Evolutionary conservation across 2,329 filamentous ascomycete species (phyloP).

Genomic region (Phialocephala sp.): DNA sequence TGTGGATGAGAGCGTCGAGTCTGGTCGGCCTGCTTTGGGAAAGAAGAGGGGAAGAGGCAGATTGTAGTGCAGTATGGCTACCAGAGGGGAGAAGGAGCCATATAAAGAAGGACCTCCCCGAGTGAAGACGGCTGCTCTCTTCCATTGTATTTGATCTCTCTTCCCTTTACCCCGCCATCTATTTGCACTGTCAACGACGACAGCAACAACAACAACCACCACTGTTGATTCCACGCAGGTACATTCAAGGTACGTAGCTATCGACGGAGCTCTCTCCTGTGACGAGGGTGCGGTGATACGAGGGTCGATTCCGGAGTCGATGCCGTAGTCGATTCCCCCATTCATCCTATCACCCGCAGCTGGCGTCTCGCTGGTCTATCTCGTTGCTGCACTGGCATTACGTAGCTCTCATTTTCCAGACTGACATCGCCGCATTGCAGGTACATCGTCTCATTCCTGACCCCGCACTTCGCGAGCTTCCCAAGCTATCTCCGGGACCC

Average conservation of each 20-base stretch:
- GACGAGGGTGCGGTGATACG: neutral
- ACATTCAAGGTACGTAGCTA: slow-evolving; percentile 17
- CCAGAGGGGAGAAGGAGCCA: neutral
- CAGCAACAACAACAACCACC: neutral
- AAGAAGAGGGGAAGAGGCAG: slow-evolving; percentile 7
- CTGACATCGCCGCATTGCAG: slow-evolving; percentile 4
- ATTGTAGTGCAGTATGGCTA: neutral
- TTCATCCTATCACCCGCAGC: slow-evolving; percentile 12
- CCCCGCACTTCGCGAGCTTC: slow-evolving; percentile 23
- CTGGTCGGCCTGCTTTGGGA: slow-evolving; percentile 15
- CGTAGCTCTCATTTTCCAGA: slow-evolving; percentile 5
- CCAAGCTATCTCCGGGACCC: slow-evolving; percentile 21
- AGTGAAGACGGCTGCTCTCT: neutral
- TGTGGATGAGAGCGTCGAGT: too few species aligned
- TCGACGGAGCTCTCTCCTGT: neutral
- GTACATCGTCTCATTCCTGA: slow-evolving; percentile 18
- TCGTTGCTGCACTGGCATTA: slow-evolving; percentile 10
- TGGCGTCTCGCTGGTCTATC: neutral
- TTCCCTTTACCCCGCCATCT: neutral
- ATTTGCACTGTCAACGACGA: neutral
- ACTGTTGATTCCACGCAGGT: slow-evolving; percentile 5
- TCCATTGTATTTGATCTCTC: slow-evolving; percentile 8
- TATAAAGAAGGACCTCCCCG: slow-evolving; percentile 16
- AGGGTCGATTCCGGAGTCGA: neutral
- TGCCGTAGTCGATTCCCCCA: too few species aligned